Evolutionary conservation across 441 rosid genomes (phyloP), one percentile per base, ranked within the genome.

Genomic region (Monsonia emarginata): DNA sequence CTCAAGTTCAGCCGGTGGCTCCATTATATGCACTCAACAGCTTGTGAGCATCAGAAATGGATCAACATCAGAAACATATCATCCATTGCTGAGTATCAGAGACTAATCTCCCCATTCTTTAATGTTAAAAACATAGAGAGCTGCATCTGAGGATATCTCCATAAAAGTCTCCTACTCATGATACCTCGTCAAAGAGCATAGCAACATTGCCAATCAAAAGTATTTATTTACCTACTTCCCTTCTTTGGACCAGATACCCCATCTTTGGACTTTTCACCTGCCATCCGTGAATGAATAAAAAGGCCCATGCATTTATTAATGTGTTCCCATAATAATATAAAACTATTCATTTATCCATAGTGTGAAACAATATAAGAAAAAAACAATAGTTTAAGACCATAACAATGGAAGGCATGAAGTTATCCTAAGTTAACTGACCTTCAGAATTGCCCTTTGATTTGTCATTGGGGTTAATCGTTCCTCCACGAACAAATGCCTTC

Each of bases 201-300:
- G 74, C 64, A 82, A 71, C 82, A 85, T 67, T 73, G 82, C 76
- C 79, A 82, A 80, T 80, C 84, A 83, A 86, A 84, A 89, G 95
- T 81, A 84, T 81, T 80, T 75, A 77, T 85, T 91, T 90, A 94
- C 99, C 99, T 94, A 91, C 97, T 94, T 79, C 99, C 99, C 95
- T 91, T 94, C 97, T 94, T 94, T 82, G 97, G 89, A 83, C 82
- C 76, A 75, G 99, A 89, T 70, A 88, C 85, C 88, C 91, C 99
- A 85, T 94, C 99, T 91, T 89, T 94, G 82, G 96, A 86, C 97
- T 88, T 94, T 91, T 94, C 99, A 91, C 99, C 99, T 94, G 97
- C 88, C 96, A 93, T 87, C 94, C 95, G 94, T 69, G 95, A 88
- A 94, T 79, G 95, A 88, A 90, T 89, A 84, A 82, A 86, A 89